phyloP scores from a whole-genome alignment of 2,329 filamentous ascomycete species.

The Dendryphion nanum region DNA sequence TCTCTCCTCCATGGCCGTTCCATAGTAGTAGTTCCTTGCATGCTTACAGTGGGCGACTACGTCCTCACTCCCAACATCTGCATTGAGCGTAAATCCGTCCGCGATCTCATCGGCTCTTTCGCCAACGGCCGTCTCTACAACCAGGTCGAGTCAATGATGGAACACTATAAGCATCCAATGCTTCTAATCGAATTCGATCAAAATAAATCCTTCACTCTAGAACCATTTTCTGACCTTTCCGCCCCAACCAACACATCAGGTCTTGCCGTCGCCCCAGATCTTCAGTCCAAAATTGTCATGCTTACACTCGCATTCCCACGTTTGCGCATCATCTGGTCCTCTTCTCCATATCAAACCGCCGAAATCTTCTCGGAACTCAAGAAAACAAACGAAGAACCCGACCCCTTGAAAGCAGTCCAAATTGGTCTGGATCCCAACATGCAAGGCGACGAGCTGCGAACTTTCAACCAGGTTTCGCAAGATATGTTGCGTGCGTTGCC shows the following conservation, averaged over 20 bases:
- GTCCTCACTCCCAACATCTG: slow-evolving; percentile 88
- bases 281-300: slow-evolving; percentile 89
- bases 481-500: slow-evolving; percentile 88
- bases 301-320: slow-evolving; percentile 89
- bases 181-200: slow-evolving; percentile 97
- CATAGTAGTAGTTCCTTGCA: slow-evolving; percentile 88
- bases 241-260: slow-evolving; percentile 54
- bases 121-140: slow-evolving; percentile 87
- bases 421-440: slow-evolving; percentile 69
- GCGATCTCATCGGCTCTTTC: slow-evolving; percentile 88
- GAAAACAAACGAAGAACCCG: slow-evolving; percentile 83
- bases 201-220: slow-evolving; percentile 94
- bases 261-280: slow-evolving; percentile 61
- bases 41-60: slow-evolving; percentile 96
- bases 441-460: slow-evolving; percentile 56
- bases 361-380: slow-evolving; percentile 96
- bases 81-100: slow-evolving; percentile 90
- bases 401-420: slow-evolving; percentile 81
- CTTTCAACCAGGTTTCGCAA: slow-evolving; percentile 80
- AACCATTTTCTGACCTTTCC: slow-evolving; percentile 50
- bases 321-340: slow-evolving; percentile 90
- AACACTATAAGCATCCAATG: slow-evolving; percentile 86
- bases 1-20: slow-evolving; percentile 86
- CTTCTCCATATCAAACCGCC: slow-evolving; percentile 89
- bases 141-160: slow-evolving; percentile 91